Conservation (phyloP, 2,329 filamentous ascomycete species). For the Venturia carpophila region DNA sequence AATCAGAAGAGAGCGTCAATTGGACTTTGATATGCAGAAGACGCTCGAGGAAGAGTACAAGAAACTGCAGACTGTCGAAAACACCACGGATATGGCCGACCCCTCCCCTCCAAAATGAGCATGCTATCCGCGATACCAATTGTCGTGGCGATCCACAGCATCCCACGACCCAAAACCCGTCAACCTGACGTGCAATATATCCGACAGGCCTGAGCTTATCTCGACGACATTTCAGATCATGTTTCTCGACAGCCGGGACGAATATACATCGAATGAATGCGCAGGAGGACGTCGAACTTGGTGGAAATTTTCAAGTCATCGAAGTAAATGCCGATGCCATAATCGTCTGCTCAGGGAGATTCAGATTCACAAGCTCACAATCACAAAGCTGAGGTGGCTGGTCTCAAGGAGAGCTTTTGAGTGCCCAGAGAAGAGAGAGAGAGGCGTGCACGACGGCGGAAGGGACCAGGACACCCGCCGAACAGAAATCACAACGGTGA, state of each 20-base stretch:
- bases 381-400: neutral
- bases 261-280: too few species aligned
- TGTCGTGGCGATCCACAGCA: neutral
- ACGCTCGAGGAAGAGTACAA: slow-evolving; percentile 81
- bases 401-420: neutral
- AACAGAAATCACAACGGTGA: neutral
- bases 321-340: neutral
- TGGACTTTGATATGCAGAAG: slow-evolving; percentile 89
- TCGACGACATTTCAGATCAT: neutral
- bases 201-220: neutral
- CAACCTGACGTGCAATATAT: neutral
- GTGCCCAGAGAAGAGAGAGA: neutral
- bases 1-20: slow-evolving; percentile 79
- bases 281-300: too few species aligned
- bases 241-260: too few species aligned
- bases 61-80: slow-evolving; percentile 69
- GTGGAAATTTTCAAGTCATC: too few species aligned
- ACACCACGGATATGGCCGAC: slow-evolving; percentile 7
- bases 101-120: slow-evolving; percentile 2
- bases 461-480: neutral
- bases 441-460: neutral
- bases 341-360: neutral
- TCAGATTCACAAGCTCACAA: neutral
- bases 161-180: neutral
- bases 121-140: neutral